A percentile compares a stretch with the other conserved stretches of the same genome.
Conservation (phyloP, 768 basidiomycete species). For the Pulveroboletus sp. region DNA sequence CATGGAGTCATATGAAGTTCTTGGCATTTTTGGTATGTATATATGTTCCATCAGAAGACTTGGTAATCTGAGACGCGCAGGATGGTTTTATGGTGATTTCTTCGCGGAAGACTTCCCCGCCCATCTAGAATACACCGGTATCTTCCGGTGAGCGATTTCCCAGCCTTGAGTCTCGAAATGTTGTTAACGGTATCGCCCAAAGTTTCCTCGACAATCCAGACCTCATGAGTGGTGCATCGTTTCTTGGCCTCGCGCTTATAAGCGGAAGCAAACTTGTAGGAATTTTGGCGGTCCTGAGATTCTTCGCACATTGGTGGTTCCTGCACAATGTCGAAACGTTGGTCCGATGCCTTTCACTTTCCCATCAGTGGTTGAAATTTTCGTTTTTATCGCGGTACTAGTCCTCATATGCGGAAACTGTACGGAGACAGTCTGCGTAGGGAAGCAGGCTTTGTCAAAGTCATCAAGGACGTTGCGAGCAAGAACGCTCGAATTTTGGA, state of each 20-base stretch:
- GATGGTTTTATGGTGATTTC: slow-evolving; percentile 99
- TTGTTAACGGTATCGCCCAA: not conserved
- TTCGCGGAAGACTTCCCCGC: slow-evolving; percentile 92
- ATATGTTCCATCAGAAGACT: not conserved
- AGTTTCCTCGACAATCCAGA: slow-evolving; percentile 95
- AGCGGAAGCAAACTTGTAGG: slow-evolving; percentile 92
- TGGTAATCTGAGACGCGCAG: slow-evolving; percentile 35
- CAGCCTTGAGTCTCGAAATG: not conserved
- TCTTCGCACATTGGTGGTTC: slow-evolving; percentile 96
- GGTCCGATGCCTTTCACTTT: slow-evolving; percentile 25
- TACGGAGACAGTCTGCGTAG: slow-evolving; percentile 92
- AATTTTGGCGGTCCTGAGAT: slow-evolving; percentile 74
- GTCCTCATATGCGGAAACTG: slow-evolving; percentile 97
- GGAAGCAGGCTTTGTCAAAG: slow-evolving; percentile 96
- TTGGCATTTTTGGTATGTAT: slow-evolving; percentile 81
- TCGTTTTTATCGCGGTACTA: slow-evolving; percentile 28
- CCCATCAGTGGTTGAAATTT: not conserved
- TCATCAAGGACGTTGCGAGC: slow-evolving; percentile 89
- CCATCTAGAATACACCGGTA: slow-evolving; percentile 91
- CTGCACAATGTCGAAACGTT: slow-evolving; percentile 87
- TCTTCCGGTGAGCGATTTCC: slow-evolving; percentile 66
- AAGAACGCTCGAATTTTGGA: slow-evolving; percentile 77
- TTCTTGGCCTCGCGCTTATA: slow-evolving; percentile 90
- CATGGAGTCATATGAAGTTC: slow-evolving; percentile 84
- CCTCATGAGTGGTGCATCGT: slow-evolving; percentile 91